Percentiles rank a stretch among this genome's conserved stretches.
These are phyloP conservation scores for Leccinum fibrillosum DNA, from an alignment of 768 basidiomycete species.

Conservation along the genomic window DNA sequence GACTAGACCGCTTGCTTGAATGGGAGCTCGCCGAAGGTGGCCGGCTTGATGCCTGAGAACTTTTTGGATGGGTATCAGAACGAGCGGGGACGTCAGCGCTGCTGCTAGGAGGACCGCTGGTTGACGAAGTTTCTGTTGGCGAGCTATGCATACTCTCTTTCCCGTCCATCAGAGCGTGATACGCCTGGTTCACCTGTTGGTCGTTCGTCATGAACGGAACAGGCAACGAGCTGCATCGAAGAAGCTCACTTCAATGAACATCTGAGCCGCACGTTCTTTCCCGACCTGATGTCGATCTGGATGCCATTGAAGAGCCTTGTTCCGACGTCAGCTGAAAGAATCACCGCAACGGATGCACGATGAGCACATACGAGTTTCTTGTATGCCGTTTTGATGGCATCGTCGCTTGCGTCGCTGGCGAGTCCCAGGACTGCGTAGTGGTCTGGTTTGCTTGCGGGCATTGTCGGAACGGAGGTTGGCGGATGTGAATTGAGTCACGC, in stretches of 20 bases:
- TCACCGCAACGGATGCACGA: constrained; percentile 18
- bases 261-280: constrained; percentile 50
- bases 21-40: constrained; percentile 31
- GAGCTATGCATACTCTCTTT: constrained; percentile 30
- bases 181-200: constrained; percentile 51
- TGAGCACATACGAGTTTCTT: constrained; percentile 50
- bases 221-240: not conserved
- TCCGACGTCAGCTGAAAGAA: constrained; percentile 18
- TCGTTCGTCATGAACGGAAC: not conserved
- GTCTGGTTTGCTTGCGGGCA: constrained; percentile 27
- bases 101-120: constrained; percentile 16
- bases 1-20: constrained; percentile 22
- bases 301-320: constrained; percentile 62
- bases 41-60: constrained; percentile 27
- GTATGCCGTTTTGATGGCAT: constrained; percentile 59
- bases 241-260: constrained; percentile 54
- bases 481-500: constrained; percentile 12
- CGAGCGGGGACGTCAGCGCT: constrained; percentile 17
- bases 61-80: constrained; percentile 20
- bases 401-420: constrained; percentile 40
- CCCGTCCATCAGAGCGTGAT: constrained; percentile 50
- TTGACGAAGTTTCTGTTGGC: constrained; percentile 26
- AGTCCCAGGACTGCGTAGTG: constrained; percentile 46
- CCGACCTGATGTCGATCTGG: constrained; percentile 57
- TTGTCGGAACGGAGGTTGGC: constrained; percentile 19